Evolutionary conservation across 441 rosid genomes (phyloP), one percentile per base, ranked within the genome.

Genomic region (Corymbia calophylla): DNA sequence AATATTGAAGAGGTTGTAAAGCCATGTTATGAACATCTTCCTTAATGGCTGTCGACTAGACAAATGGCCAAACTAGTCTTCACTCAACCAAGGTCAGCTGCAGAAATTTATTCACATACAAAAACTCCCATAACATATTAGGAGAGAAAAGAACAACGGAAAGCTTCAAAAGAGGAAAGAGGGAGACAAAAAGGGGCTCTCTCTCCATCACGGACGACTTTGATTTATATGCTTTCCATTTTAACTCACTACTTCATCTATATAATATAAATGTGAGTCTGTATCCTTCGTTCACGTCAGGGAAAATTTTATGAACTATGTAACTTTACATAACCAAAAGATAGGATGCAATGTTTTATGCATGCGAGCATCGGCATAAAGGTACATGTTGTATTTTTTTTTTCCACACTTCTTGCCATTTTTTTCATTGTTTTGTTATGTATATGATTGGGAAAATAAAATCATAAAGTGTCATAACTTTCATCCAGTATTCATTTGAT

Each of bases 401-500:
- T 68, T 68, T 32, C 47, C 14, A 18, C 25, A 32, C 23, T 32
- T 9, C 47, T 68, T 9, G 10, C 47, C 80, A 4, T 18, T 16
- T 68, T 68, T 68, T 31, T 31, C 5, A 66, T 66, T 17, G 44
- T 66, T 9, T 32, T 32, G 13, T 39, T 31, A 31, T 1, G 7
- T 31, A 66, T 18, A 4, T 19, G 19, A 68, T 32, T 68, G 21
- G 11, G 7, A 68, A 68, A 68, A 68, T 17, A 18, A 68, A 10
- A 19, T 15, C 7, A 32, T 25, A 68, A 68, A 68, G 1, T 4
- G 7, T 1, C 23, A 9, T 35, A 18, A 68, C 4, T 68, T 68
- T 2, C 0, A 1, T 21, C 32, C 0, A 11, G 0, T 1, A 9
- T 32, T 9, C 7, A 68, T 2, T 68, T 32, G 3, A 18, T 32